These are phyloP conservation scores for Hymenoscyphus fraxineus DNA, from an alignment of 2,329 filamentous ascomycete genomes.

Conservation along the genomic window DNA sequence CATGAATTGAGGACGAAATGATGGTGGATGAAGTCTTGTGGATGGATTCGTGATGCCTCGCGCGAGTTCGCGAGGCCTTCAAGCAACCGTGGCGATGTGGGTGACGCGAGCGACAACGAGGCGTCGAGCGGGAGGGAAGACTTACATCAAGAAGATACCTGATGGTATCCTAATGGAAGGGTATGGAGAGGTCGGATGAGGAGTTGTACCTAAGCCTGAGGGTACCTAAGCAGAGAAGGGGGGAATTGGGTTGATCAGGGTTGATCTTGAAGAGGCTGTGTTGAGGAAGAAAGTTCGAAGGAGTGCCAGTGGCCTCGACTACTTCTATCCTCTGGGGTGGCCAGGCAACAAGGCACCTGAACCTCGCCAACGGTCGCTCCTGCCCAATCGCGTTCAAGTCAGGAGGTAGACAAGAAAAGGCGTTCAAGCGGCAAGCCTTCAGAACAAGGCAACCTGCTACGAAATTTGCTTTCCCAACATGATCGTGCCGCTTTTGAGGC, in stretches of 20 bases:
- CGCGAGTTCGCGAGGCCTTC: background rate
- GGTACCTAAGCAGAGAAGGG: background rate
- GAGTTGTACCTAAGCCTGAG: background rate
- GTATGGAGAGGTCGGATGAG: background rate
- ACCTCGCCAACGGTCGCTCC: background rate
- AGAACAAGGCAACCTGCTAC: too few species aligned
- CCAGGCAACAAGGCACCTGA: background rate
- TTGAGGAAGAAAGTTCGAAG: background rate
- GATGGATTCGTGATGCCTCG: background rate
- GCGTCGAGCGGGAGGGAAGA: background rate
- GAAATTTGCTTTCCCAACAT: too few species aligned
- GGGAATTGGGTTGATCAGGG: background rate
- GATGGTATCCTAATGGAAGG: background rate
- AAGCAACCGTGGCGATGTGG: background rate
- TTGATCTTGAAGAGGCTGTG: background rate
- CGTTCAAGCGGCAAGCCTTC: background rate
- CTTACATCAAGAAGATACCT: background rate
- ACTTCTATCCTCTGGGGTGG: background rate
- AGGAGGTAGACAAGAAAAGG: background rate
- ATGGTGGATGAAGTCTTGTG: background rate
- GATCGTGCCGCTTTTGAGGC: too few species aligned
- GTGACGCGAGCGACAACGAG: background rate
- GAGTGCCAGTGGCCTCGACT: background rate
- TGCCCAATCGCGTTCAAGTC: background rate
- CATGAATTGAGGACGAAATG: too few species aligned